phyloP scores from a whole-genome alignment of 2,329 filamentous ascomycete genomes.

The Penicillium sp. region DNA sequence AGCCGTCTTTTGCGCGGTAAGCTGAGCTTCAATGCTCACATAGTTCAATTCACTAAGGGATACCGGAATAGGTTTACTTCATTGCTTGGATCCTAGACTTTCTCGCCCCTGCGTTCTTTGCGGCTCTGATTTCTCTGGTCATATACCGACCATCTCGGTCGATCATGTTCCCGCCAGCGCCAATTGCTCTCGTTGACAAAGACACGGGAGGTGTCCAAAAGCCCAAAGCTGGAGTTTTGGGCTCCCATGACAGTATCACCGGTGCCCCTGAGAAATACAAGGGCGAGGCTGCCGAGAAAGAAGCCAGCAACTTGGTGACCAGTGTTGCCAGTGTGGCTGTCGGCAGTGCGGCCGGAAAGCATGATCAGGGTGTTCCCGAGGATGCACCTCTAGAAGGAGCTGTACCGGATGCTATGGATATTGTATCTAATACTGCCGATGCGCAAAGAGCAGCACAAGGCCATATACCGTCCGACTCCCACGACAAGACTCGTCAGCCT shows the following conservation, averaged over 20 bases:
- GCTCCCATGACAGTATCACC: constrained; percentile 70
- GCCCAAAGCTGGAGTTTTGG: constrained; percentile 69
- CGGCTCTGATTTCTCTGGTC: constrained; percentile 61
- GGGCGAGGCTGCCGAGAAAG: constrained; percentile 76
- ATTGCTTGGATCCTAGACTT: constrained; percentile 69
- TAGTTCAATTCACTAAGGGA: neutral
- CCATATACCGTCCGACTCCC: constrained; percentile 45
- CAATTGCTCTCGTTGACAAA: constrained; percentile 65
- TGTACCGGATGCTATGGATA: constrained; percentile 59
- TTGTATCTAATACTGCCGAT: constrained; percentile 52
- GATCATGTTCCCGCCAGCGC: constrained; percentile 70
- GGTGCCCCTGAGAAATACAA: constrained; percentile 79
- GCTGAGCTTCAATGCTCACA: constrained; percentile 9
- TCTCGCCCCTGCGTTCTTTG: constrained; percentile 58
- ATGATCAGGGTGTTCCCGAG: constrained; percentile 62
- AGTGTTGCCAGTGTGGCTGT: constrained; percentile 67
- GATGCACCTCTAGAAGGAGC: constrained; percentile 48
- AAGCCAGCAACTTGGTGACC: constrained; percentile 75
- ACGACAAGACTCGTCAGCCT: constrained; percentile 74
- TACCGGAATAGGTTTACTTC: constrained; percentile 45
- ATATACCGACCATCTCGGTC: constrained; percentile 59
- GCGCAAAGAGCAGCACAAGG: constrained; percentile 54
- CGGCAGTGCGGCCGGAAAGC: constrained; percentile 70
- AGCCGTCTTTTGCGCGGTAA: constrained; percentile 57
- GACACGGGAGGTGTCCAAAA: constrained; percentile 72